Base-by-base conservation (phyloP, 495 filamentous ascomycete species). In the Aspergillus ellipticus region DNA sequence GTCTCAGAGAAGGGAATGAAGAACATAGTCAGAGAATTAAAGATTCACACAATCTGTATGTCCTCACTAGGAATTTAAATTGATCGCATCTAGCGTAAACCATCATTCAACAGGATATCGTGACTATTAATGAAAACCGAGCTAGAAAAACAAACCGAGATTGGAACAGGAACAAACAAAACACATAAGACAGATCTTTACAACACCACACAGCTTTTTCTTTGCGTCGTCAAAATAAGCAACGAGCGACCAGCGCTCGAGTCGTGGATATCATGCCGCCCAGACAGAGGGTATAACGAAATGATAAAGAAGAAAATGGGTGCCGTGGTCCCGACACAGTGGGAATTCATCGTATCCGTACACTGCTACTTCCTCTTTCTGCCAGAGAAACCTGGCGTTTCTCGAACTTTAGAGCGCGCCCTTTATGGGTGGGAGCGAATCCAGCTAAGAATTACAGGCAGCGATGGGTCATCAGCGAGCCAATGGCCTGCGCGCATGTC, bases 401-500 rank as follows among this genome's bases (percentile, higher is more conserved):
- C 10, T n/a, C 43, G 11, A 8, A 47, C 7, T 24, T 7, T 11
- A 9, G 10, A 47, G 2, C 13, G 43, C 2, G 26, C 17, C 21
- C 22, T 29, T 9, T 45, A 75, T 54, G 62, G 66, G 39, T 74
- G 70, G 1, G 70, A 60, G 16, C 64, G 66, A 21, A 80, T 74
- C 78, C 79, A 82, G 20, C 62, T 60, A 1, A 71, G 68, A 1
- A 82, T 75, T 10, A 59, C 54, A 29, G 67, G 62, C 57, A 82
- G 55, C 17, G 76, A 65, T 3, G 89, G 89, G 67, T 92, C 89
- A 56, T 91, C 89, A 45, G 74, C 71, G 54, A 85, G 84, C 88
- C 88, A 92, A 74, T 85, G 82, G 49, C 85, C 85, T 74, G 87
- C 82, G 57, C 77, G 73, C 49, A 79, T 65, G 64, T 92, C 89